Conservation (phyloP, 2,329 filamentous ascomycete genomes). For the Phialocephala subalpina region DNA sequence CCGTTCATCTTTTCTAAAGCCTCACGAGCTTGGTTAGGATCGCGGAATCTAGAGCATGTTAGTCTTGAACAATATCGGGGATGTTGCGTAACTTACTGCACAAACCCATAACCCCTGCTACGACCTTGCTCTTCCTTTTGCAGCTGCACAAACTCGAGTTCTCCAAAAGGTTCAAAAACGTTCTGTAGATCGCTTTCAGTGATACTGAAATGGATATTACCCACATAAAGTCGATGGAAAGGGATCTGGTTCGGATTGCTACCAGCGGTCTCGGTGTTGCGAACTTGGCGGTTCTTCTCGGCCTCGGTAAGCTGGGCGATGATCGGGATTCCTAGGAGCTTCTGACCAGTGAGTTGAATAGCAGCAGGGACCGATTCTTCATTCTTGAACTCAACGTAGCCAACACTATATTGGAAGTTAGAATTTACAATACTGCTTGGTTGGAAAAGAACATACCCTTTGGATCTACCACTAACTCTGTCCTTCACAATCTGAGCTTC, state of each 20-base stretch:
- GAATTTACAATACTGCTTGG: conserved; percentile 33
- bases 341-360: conserved; percentile 98
- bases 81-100: conserved; percentile 75
- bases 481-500: conserved; percentile 99
- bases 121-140: conserved; percentile 94
- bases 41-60: conserved; percentile 75
- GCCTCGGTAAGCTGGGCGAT: conserved; percentile 98
- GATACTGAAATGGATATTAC: conserved; percentile 99
- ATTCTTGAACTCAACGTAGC: conserved; percentile 98
- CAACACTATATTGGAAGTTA: conserved; percentile 72
- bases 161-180: conserved; percentile 97
- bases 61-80: conserved; percentile 39
- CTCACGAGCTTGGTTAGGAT: conserved; percentile 90
- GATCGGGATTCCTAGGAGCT: conserved; percentile 97
- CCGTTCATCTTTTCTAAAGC: conserved; percentile 99
- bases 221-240: conserved; percentile 97
- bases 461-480: conserved; percentile 93
- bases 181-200: conserved; percentile 95
- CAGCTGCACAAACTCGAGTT: conserved; percentile 95
- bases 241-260: conserved; percentile 84
- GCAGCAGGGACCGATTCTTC: conserved; percentile 94
- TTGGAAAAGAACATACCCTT: conserved; percentile 74
- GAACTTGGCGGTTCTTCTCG: conserved; percentile 98
- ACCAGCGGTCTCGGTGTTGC: conserved; percentile 74
- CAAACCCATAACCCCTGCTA: conserved; percentile 96